Conservation (phyloP, 306 rosid species). For the Glycine latifolia region DNA sequence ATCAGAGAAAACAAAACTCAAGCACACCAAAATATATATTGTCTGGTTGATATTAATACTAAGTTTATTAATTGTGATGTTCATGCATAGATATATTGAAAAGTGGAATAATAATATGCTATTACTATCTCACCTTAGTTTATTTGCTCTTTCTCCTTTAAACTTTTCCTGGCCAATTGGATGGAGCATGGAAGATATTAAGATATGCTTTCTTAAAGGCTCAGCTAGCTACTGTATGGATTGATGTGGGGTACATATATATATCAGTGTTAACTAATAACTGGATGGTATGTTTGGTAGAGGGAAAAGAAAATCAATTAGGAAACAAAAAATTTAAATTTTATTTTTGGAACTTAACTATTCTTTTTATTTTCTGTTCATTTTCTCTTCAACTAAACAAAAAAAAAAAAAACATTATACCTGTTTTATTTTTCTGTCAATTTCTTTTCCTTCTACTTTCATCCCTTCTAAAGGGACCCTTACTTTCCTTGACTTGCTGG, state of each 20-base stretch:
- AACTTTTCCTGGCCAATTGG: conserved; percentile 15
- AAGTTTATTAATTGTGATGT: neutral
- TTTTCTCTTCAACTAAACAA: no score
- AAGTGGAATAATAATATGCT: conserved; percentile 15
- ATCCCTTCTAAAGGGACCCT: no score
- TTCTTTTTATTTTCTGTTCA: no score
- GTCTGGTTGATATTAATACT: conserved; percentile 14
- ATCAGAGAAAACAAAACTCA: conserved; percentile 37
- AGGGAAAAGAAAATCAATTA: no score
- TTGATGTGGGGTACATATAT: conserved; percentile 44
- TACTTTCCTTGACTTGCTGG: no score
- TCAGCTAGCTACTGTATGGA: conserved; percentile 10
- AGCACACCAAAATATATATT: neutral
- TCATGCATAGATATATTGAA: neutral
- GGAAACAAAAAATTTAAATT: no score
- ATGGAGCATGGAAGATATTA: conserved; percentile 35
- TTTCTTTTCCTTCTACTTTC: no score
- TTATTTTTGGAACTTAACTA: no score
- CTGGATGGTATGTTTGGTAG: no score
- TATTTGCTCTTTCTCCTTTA: conserved; percentile 44
- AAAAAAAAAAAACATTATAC: no score
- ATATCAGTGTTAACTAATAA: conserved; percentile 1
- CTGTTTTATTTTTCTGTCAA: no score
- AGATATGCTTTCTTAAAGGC: conserved; percentile 48
- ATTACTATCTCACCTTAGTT: conserved; percentile 15